Conservation (phyloP, 1,139 yeast genomes). For the Yamadazyma kanchanaburiensis region DNA sequence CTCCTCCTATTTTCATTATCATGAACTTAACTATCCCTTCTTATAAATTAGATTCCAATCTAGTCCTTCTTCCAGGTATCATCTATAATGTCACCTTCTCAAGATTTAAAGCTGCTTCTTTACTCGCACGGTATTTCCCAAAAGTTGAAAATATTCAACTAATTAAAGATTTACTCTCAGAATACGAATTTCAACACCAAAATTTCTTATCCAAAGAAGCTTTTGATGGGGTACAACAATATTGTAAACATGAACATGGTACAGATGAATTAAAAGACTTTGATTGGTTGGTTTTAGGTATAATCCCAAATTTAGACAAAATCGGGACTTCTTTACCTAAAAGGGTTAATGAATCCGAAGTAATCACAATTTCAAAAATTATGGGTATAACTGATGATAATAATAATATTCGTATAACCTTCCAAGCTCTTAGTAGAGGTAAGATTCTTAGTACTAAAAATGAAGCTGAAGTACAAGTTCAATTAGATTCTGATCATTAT, state of each 20-base stretch:
- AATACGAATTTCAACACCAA: constrained; percentile 28
- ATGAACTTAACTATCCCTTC: constrained; percentile 28
- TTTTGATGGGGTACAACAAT: constrained; percentile 29
- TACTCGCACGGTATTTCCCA: constrained; percentile 37
- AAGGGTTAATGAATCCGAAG: too few species aligned
- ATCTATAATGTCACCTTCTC: constrained; percentile 54
- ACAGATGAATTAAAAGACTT: constrained; percentile 17
- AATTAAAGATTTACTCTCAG: constrained; percentile 29
- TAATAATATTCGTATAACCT: constrained; percentile 43
- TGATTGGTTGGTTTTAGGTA: constrained; percentile 40
- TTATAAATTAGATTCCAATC: constrained; percentile 40
- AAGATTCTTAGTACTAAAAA: constrained; percentile 10
- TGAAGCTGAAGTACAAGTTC: constrained; percentile 14
- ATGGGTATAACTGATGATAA: constrained; percentile 45
- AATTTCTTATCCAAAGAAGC: constrained; percentile 23
- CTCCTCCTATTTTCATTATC: constrained; percentile 1
- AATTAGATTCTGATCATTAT: constrained; percentile 24
- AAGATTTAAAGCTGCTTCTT: constrained; percentile 45
- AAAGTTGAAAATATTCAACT: constrained; percentile 27
- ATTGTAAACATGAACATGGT: constrained; percentile 21
- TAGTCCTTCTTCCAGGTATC: constrained; percentile 60
- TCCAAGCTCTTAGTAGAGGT: constrained; percentile 56
- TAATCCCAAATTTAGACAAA: constrained; percentile 39
- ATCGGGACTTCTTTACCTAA: constrained; percentile 20
- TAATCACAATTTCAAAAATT: constrained; percentile 47